Evolutionary conservation across 805 yeast species (phyloP), one percentile per base, ranked within the genome.

Genomic region (Wickerhamiella allomyrinae): DNA sequence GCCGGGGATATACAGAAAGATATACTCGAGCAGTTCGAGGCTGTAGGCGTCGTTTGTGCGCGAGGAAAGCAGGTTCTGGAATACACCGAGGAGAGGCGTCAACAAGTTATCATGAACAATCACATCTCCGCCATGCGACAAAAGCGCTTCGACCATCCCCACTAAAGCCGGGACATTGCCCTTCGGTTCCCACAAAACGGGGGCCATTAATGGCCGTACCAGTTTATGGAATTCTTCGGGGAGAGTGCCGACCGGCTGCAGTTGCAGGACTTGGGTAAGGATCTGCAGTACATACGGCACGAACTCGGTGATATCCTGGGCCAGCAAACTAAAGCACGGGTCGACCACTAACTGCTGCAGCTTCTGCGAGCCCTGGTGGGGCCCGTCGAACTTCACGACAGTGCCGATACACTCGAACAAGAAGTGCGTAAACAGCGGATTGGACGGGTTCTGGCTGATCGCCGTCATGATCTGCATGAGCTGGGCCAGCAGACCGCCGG

Each of bases 141-240:
- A 62, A 17, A 89, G 76, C 6, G 84, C 76, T 42, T 76, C 71
- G 31, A 91, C 65, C 40, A 91, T 66, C 51, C 95, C 73, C 0
- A 93, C 79, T 17, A 89, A 74, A 2, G 95, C 96, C 2, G 98
- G 98, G 27, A 89, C 76, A 51, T 89, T 91, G 13, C 97, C 98
- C 49, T 77, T 71, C 46, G 73, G 74, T 59, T 91, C 97, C 98
- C 98, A 91, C 29, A 87, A 78, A 6, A 76, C 59, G n/a, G 97
- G 96, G 1, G 94, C 74, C 52, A 91, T 66, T 36, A 91, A 64
- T 1, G 98, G 97, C 49, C 76, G 76, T 17, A 85, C 69, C 39
- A 91, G 66, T 43, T 72, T 76, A 43, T 68, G 71, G 55, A 75
- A 83, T 23, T 76, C 66, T 1, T 63, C 69, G 1, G 96, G 91